phyloP scores from a whole-genome alignment of 345 rosid species.

The Laguncularia racemosa region DNA sequence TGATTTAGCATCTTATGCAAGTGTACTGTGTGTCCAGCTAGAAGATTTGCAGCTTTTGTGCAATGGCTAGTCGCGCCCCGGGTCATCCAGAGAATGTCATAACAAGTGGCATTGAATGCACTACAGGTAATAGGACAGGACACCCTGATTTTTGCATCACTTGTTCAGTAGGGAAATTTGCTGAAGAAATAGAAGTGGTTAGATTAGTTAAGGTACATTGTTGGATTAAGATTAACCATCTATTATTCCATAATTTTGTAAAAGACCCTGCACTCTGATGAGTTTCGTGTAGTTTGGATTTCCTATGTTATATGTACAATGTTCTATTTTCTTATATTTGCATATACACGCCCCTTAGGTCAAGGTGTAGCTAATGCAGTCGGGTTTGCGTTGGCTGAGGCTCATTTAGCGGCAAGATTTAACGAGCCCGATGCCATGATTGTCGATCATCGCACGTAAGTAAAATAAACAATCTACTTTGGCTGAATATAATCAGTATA shows the following conservation, averaged over 20 bases:
- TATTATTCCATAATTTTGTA: neutral
- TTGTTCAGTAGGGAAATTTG: neutral
- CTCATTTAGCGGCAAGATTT: slow-evolving; percentile 31
- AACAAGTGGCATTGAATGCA: slow-evolving; percentile 35
- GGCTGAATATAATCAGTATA: no score
- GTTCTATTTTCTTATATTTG: neutral
- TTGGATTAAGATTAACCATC: neutral
- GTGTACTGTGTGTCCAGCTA: slow-evolving; percentile 1
- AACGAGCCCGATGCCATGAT: slow-evolving; percentile 28
- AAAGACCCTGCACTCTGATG: neutral
- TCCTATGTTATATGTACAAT: neutral
- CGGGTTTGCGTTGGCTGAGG: slow-evolving; percentile 33
- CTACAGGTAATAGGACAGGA: slow-evolving; percentile 17
- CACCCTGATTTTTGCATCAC: neutral
- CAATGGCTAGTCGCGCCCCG: slow-evolving; percentile 28
- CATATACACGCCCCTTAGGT: slow-evolving; percentile 29
- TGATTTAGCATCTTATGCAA: neutral
- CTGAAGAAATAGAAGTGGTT: neutral
- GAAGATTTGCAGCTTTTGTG: slow-evolving; percentile 22
- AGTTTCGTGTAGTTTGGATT: no score
- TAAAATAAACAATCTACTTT: neutral
- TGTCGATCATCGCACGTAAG: slow-evolving; percentile 26
- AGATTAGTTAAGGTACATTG: neutral
- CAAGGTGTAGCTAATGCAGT: slow-evolving; percentile 39
- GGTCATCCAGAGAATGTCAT: slow-evolving; percentile 33